A percentile compares a stretch with the other conserved stretches of the same genome.
Evolutionary conservation across 2,329 filamentous ascomycete species (phyloP).

Genomic region (Ophiobolus disseminans): DNA sequence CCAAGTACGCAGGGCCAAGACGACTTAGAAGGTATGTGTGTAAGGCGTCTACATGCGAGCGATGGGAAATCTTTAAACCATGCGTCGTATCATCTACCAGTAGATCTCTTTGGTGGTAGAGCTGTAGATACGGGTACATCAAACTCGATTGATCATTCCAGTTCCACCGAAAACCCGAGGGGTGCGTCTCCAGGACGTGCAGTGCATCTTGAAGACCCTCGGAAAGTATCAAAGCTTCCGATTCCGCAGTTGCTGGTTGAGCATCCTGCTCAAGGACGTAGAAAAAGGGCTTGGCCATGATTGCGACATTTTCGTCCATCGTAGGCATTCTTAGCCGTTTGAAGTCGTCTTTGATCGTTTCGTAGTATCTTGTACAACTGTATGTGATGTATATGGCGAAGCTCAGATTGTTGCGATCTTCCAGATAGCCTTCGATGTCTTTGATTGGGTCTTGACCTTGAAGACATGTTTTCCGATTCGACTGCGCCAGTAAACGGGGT

Average conservation of each 20-base stretch:
- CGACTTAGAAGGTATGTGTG: not conserved
- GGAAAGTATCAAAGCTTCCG: not conserved
- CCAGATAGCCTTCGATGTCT: not conserved
- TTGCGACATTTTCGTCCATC: not conserved
- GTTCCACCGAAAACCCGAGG: not conserved
- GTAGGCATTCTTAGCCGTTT: slow-evolving; percentile 1
- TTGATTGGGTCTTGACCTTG: slow-evolving; percentile 1
- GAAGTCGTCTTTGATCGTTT: slow-evolving; percentile 1
- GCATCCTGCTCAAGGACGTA: not conserved
- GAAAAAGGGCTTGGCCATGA: not conserved
- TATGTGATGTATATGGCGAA: slow-evolving; percentile 2
- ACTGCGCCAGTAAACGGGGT: not conserved
- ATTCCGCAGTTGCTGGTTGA: not conserved
- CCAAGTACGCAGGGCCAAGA: slow-evolving; percentile 1
- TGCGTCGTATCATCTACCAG: not conserved
- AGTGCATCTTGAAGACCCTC: not conserved
- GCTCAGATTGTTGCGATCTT: not conserved
- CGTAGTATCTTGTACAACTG: not conserved
- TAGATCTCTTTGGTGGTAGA: not conserved
- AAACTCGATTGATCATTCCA: not conserved
- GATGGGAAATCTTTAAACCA: not conserved
- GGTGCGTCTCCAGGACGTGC: not conserved
- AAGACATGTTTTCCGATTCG: not conserved
- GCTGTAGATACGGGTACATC: slow-evolving; percentile 1
- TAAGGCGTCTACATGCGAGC: not conserved